A percentile compares a stretch with the other conserved stretches of the same genome.
phyloP scores from a whole-genome alignment of 2,329 filamentous ascomycete genomes.

The Chalara sp. region DNA sequence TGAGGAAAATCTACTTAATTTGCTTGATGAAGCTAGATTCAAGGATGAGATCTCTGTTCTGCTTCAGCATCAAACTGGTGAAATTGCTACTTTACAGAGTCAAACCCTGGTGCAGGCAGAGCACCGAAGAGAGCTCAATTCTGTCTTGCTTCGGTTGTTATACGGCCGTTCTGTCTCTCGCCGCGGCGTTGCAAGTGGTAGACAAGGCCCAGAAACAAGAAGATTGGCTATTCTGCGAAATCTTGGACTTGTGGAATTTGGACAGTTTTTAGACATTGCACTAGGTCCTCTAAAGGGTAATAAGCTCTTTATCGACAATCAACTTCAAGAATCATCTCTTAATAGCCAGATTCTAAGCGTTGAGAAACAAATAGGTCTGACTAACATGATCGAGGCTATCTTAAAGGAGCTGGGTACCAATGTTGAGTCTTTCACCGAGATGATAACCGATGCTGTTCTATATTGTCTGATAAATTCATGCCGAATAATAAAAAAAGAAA shows the following conservation, averaged over 20 bases:
- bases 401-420: conserved; percentile 76
- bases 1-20: conserved; percentile 75
- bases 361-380: conserved; percentile 81
- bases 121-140: conserved; percentile 71
- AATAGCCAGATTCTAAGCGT: conserved; percentile 52
- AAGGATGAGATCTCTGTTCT: conserved; percentile 91
- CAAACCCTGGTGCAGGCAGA: conserved; percentile 65
- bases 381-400: conserved; percentile 86
- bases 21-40: conserved; percentile 86
- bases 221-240: conserved; percentile 76
- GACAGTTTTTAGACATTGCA: conserved; percentile 76
- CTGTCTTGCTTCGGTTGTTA: conserved; percentile 76
- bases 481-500: conserved; percentile 42
- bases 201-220: conserved; percentile 73
- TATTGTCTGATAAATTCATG: conserved; percentile 73
- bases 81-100: conserved; percentile 31
- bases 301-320: conserved; percentile 41
- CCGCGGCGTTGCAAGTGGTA: conserved; percentile 68
- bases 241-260: conserved; percentile 66
- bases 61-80: conserved; percentile 45
- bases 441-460: conserved; percentile 69
- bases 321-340: conserved; percentile 38
- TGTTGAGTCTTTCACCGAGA: conserved; percentile 59
- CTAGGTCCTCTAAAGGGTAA: conserved; percentile 63
- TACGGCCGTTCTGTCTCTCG: conserved; percentile 87